These are phyloP conservation scores for Vitis hybrid DNA, from an alignment of 177 flowering plant species.

Conservation along the genomic window DNA sequence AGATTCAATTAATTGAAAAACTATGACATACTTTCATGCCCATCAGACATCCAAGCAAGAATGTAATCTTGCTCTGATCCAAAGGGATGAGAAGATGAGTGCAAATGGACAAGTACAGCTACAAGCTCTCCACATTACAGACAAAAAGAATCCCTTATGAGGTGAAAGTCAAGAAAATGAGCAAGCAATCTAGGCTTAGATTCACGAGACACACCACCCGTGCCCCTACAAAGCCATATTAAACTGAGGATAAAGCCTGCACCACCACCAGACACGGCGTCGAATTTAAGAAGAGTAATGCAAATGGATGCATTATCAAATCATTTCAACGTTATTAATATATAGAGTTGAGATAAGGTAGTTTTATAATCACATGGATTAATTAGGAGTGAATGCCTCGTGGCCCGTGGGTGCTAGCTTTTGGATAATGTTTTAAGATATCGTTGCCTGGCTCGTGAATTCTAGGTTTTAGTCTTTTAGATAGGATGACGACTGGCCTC, in stretches of 20 bases:
- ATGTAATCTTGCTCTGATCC: no score
- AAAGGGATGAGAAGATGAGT: not conserved
- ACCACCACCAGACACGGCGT: no score
- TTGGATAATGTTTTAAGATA: not conserved
- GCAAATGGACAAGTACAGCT: slow-evolving; percentile 9
- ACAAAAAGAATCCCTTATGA: slow-evolving; percentile 10
- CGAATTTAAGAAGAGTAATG: slow-evolving; percentile 12
- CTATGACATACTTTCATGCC: no score
- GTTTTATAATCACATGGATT: no score
- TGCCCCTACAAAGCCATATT: not conserved
- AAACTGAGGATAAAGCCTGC: no score
- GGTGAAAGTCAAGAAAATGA: not conserved
- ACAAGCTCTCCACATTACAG: not conserved
- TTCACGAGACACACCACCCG: not conserved
- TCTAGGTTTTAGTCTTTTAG: no score
- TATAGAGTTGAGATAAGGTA: not conserved
- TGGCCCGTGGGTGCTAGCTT: slow-evolving; percentile 1
- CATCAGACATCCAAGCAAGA: no score
- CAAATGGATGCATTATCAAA: slow-evolving; percentile 10
- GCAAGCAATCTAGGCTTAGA: not conserved
- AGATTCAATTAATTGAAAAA: no score
- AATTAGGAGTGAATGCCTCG: not conserved
- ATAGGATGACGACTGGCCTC: no score
- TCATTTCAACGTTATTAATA: not conserved
- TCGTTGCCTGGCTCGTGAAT: no score